A percentile compares a stretch with the other conserved stretches of the same genome.
Conservation (phyloP, 2,329 filamentous ascomycete genomes). For the Pseudocercospora pini-densiflorae region DNA sequence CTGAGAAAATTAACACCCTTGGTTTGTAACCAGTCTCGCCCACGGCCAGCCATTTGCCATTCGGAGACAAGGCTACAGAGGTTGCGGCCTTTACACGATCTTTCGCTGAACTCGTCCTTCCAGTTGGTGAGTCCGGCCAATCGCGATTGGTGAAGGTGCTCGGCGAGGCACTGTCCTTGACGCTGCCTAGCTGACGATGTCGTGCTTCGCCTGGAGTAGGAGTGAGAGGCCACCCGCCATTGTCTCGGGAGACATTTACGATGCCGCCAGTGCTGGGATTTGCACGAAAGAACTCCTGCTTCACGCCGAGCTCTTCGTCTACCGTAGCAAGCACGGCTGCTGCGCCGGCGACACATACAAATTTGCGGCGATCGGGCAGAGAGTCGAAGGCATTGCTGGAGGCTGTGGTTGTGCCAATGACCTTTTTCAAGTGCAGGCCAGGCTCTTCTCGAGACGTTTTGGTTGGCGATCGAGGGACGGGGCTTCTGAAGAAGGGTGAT, state of each 20-base stretch:
- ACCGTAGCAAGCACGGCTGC: slow-evolving; percentile 89
- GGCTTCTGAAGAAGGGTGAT: slow-evolving; percentile 67
- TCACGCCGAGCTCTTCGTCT: slow-evolving; percentile 64
- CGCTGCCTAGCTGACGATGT: slow-evolving; percentile 27
- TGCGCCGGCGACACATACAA: slow-evolving; percentile 91
- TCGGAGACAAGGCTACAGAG: slow-evolving; percentile 83
- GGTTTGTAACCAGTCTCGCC: slow-evolving; percentile 95
- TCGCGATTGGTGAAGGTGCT: slow-evolving; percentile 45
- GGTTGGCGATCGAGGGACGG: slow-evolving; percentile 66
- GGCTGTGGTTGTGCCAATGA: slow-evolving; percentile 87
- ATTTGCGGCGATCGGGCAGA: slow-evolving; percentile 69
- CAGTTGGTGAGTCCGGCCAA: slow-evolving; percentile 60
- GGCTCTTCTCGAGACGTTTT: slow-evolving; percentile 52
- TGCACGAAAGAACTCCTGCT: slow-evolving; percentile 89
- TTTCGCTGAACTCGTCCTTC: slow-evolving; percentile 72
- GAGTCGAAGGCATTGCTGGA: slow-evolving; percentile 86
- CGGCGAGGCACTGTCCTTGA: slow-evolving; percentile 54
- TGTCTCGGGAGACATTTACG: slow-evolving; percentile 28
- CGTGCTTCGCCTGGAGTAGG: slow-evolving; percentile 35
- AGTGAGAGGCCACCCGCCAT: slow-evolving; percentile 26
- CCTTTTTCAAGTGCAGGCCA: slow-evolving; percentile 73
- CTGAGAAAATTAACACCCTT: slow-evolving; percentile 85
- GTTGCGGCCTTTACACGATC: slow-evolving; percentile 95
- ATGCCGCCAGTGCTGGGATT: slow-evolving; percentile 27
- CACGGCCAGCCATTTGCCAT: slow-evolving; percentile 85